Evolutionary conservation across 495 filamentous ascomycete genomes (phyloP), one percentile per base, ranked within the genome.

Genomic region (Penicillium cataractarum): DNA sequence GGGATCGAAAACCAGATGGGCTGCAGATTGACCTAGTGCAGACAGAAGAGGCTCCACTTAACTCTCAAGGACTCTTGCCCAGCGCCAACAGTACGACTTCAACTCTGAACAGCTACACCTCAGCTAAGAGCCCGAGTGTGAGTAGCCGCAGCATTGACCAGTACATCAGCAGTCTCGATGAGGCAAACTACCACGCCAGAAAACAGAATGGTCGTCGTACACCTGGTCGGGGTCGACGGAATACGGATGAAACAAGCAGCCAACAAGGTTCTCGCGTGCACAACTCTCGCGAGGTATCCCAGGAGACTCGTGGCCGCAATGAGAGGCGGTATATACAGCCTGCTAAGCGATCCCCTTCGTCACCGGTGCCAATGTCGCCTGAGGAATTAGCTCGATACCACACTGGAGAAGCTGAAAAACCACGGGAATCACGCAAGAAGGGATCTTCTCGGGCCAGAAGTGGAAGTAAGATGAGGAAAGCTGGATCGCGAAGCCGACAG

Each of bases 281-380:
- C 10, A 78, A 74, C 21, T 69, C 74, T 15, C 82, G 87, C 12
- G 88, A 90, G n/a, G 72, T 69, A 9, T 92, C 90, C 12, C 84
- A 86, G 65, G 88, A 89, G 58, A 86, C 87, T 27, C 87, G 90
- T 44, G 90, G 89, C 21, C 83, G 89, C 39, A 82, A 80, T 53
- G 80, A 82, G 9, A 78, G 83, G 57, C 86, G 88, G 48, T 90
- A 89, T 63, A 90, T 92, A 63, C 90, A 87, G 40, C 89, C 92
- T 31, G 89, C 91, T 7, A 96, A 96, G 70, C 83, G 91, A 6
- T 96, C 93, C 6, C 93, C 92, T 5, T 94, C 91, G 46, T 96
- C 92, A 10, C 93, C 93, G 0, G 86, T 96, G 13, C 91, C 92
- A 19, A 97, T 97, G 93, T 93, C 92, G 1, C 91, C 92, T 0